Base-by-base conservation (phyloP, 345 rosid species). In the Psidium friedrichsthalianum region DNA sequence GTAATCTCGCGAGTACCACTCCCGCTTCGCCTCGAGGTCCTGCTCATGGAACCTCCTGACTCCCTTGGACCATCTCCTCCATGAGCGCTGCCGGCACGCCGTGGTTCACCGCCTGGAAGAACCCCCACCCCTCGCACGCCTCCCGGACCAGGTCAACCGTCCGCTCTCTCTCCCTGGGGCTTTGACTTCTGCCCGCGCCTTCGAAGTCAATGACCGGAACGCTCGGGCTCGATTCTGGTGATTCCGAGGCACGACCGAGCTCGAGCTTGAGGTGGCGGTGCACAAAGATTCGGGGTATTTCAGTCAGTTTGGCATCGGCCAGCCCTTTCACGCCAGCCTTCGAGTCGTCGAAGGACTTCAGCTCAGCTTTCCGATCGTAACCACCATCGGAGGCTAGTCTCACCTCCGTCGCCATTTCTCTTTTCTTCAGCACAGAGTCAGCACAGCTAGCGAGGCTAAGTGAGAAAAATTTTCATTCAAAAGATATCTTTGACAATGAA, bases 121-220 rank as follows among this genome's bases (percentile, higher is more conserved):
- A 90, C 4, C 94, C 94, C 92, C 92, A 91, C 5, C 84, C 88
- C 87, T 87, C 89, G 57, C 91, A 87, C 6, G 93, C 92, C 36
- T 53, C 82, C 49, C 85, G 47, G 12, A 91, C 42, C 51, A 85
- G 44, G 29, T 82, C 82, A 9, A 89, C 74, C 12, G 88, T 83
- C 78, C 56, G 83, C 42, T 74, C 13, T 2, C n/a, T 74, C 36
- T n/a, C 87, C 87, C 21, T n/a, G 21, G 6, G 58, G 82, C 24
- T 36, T 21, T 82, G 27, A 57, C 57, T 84, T 57, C 83, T 5
- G 7, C 82, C 29, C 52, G 85, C n/a, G 4, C 86, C 90, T 54
- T 74, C 51, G 8, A 92, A 84, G 78, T 91, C 92, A 61, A 92
- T 86, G 22, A 88, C n/a, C 1, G 92, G 94, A 54, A 91, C 69